Percentiles rank a stretch among this genome's conserved stretches.
Conservation (phyloP, 2,329 filamentous ascomycete species). For the Penicillium sp. region DNA sequence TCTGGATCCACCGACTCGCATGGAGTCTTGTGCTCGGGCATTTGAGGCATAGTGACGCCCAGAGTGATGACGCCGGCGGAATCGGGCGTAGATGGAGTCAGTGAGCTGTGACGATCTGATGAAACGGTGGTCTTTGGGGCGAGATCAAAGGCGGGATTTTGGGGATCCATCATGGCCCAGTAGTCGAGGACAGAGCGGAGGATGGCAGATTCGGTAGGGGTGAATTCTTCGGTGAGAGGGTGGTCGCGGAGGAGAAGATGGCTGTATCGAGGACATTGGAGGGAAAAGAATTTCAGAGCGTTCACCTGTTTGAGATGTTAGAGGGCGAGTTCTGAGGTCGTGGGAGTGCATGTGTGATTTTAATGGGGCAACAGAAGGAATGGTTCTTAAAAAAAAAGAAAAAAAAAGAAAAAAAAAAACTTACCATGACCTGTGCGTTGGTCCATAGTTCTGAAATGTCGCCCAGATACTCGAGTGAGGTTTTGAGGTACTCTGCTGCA, state of each 20-base stretch:
- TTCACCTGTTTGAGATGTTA: constrained; percentile 4
- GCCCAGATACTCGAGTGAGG: constrained; percentile 11
- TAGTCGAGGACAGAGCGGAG: constrained; percentile 14
- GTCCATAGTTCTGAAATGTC: constrained; percentile 17
- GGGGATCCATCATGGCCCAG: constrained; percentile 19
- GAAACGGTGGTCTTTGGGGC: constrained; percentile 1
- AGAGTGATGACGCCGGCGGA: neutral
- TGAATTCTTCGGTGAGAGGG: constrained; percentile 13
- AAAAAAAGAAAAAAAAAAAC: neutral
- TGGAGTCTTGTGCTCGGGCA: neutral
- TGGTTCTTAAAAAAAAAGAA: too few species aligned
- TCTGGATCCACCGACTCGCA: constrained; percentile 8
- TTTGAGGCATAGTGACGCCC: neutral
- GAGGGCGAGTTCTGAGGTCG: neutral
- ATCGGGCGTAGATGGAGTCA: constrained; percentile 7
- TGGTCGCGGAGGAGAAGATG: constrained; percentile 11
- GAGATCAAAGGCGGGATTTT: constrained; percentile 12
- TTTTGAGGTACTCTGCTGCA: constrained; percentile 12
- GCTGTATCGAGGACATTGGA: constrained; percentile 15
- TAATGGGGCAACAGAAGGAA: neutral
- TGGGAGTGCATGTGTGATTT: neutral
- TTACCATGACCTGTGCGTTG: constrained; percentile 17
- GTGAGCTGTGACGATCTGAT: constrained; percentile 1
- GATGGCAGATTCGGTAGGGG: constrained; percentile 10
- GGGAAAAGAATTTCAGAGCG: constrained; percentile 12